Evolutionary conservation across 2,329 filamentous ascomycete genomes (phyloP).

Genomic region (Curvularia hawaiiensis): DNA sequence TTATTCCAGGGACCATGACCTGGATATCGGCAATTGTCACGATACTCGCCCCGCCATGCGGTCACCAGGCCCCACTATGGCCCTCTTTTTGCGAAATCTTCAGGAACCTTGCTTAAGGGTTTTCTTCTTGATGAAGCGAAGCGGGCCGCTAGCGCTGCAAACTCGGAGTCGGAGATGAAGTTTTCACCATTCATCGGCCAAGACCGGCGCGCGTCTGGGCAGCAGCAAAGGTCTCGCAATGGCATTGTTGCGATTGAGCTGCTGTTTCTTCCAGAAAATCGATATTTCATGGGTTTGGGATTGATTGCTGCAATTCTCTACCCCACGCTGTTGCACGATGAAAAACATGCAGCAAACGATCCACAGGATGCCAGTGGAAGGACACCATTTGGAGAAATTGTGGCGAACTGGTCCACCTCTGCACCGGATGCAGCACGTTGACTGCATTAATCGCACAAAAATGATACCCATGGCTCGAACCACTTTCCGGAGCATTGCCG

Average conservation of each 20-base stretch:
- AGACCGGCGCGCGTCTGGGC: slow-evolving; percentile 23
- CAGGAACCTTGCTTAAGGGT: slow-evolving; percentile 22
- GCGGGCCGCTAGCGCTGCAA: slow-evolving; percentile 33
- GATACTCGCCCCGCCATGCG: slow-evolving; percentile 10
- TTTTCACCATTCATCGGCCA: slow-evolving; percentile 23
- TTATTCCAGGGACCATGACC: slow-evolving; percentile 8
- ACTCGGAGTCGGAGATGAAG: slow-evolving; percentile 25
- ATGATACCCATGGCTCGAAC: background rate
- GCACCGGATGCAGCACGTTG: background rate
- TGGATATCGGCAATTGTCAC: slow-evolving; percentile 13
- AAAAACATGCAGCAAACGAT: background rate
- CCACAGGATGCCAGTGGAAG: background rate
- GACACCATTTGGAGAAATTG: slow-evolving; percentile 3
- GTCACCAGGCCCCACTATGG: slow-evolving; percentile 22
- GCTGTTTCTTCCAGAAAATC: background rate
- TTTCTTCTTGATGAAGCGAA: slow-evolving; percentile 15
- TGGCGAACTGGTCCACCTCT: slow-evolving; percentile 2
- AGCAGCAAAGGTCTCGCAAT: slow-evolving; percentile 1
- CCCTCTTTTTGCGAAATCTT: slow-evolving; percentile 29
- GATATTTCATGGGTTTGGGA: background rate
- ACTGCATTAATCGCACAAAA: slow-evolving; percentile 1
- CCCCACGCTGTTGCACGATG: background rate
- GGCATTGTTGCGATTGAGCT: background rate
- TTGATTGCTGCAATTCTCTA: background rate
- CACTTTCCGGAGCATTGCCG: background rate